A percentile compares a stretch with the other conserved stretches of the same genome.
These are phyloP conservation scores for Inonotus obliquus DNA, from an alignment of 1,284 basidiomycete genomes.

Conservation along the genomic window DNA sequence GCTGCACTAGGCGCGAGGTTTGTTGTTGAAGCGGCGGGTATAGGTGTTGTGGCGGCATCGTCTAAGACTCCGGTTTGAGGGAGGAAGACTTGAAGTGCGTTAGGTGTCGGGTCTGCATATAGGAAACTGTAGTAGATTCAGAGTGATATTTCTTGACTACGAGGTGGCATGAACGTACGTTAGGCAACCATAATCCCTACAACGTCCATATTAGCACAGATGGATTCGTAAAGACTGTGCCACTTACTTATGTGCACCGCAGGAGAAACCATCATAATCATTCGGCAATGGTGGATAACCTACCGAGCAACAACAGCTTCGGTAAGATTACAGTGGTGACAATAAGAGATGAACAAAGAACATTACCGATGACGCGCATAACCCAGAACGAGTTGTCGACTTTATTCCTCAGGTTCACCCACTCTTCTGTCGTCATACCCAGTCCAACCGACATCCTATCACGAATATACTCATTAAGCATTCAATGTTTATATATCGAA, in stretches of 20 bases:
- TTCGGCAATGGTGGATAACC: constrained; percentile 83
- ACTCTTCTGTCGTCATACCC: constrained; percentile 66
- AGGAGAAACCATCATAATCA: constrained; percentile 74
- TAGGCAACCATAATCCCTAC: constrained; percentile 80
- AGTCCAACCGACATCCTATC: constrained; percentile 75
- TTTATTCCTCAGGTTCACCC: constrained; percentile 55
- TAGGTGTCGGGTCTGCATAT: constrained; percentile 71
- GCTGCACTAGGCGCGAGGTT: constrained; percentile 17
- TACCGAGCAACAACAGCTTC: constrained; percentile 27
- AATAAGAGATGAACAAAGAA: not conserved
- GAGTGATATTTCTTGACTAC: not conserved
- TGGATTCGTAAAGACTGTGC: not conserved
- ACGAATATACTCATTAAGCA: not conserved
- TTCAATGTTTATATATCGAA: not conserved
- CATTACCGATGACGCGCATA: constrained; percentile 73
- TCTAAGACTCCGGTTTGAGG: constrained; percentile 34
- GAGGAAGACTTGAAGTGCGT: constrained; percentile 78
- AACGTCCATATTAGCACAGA: constrained; percentile 11
- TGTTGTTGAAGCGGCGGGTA: constrained; percentile 2
- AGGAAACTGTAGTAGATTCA: constrained; percentile 51
- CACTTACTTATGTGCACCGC: constrained; percentile 75
- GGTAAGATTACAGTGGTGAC: not conserved
- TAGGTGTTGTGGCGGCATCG: constrained; percentile 27
- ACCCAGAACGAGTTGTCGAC: constrained; percentile 86
- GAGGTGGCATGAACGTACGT: constrained; percentile 46